Base-by-base conservation (phyloP, 1,284 basidiomycete species). In the Trichosporon ovoides region DNA sequence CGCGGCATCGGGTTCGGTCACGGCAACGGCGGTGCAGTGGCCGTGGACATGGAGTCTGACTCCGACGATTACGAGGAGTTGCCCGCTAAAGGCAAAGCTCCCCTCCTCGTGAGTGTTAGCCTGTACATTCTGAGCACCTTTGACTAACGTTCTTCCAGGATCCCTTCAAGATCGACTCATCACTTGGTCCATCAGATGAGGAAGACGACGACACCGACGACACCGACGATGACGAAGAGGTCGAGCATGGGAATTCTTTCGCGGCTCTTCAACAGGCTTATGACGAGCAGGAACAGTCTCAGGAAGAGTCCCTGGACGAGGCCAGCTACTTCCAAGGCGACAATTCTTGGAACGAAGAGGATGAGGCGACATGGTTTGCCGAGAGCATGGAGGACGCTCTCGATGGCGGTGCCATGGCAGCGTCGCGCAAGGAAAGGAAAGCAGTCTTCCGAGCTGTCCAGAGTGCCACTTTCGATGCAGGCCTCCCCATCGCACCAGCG, bases 361-460 rank as follows among this genome's bases (percentile, higher is more conserved):
- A 62, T 28, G 64, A 66, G 24, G 63, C 56, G 2, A 55, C 58
- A 3, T 63, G 61, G 61, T 63, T 63, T 51, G 35, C 56, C 13
- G 38, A 60, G 36, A 58, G 46, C 31, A 60, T 35, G 16, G 61
- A 86, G 83, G 78, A 77, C 5, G 72, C 84, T 4, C 69, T 88
- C 5, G 81, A 81, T 53, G 79, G 81, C 16, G 79, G 82, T 52
- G 73, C 70, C 24, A 59, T 51, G 72, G 77, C 14, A 66, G 81
- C 50, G 58, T 76, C 83, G 56, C 79, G 82, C 24, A 85, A 85
- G 66, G 75, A 78, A 40, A 77, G 81, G 56, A 86, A 86, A 28
- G 76, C 80, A 49, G 63, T 87, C 2, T 89, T 89, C 81, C 79
- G 79, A 22, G 81, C 87, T 0, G 81, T 90, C 35, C 80, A 80